Evolutionary conservation across 345 rosid species (phyloP), one percentile per base, ranked within the genome.

Genomic region (Populus simonii): DNA sequence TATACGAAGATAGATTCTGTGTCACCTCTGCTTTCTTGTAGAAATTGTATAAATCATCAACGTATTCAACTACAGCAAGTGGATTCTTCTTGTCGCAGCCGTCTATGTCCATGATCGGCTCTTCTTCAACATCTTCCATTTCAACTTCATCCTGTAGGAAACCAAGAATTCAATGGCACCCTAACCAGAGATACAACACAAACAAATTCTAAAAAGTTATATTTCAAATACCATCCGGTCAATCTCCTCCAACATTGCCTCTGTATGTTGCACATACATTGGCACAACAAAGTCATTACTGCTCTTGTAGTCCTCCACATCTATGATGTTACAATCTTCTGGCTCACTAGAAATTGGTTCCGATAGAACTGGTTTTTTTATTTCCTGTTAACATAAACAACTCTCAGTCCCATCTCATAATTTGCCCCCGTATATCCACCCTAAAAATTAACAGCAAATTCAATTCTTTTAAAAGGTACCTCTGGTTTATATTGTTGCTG

Each of bases 221-320:
- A 31, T 35, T 25, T 36, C n/a, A 25, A 11, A 25, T 91, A 93
- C 99, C 99, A 96, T 92, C 77, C 87, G 70, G 70, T 96, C 97
- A 76, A 92, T 92, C 80, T 94, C 97, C 22, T 90, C 97, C 83
- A 90, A 78, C 92, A 94, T 89, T 68, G 97, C 94, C 85, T 91
- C 95, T 11, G 97, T 91, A 82, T 91, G 97, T 57, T 90, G 98
- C 67, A 94, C 94, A 81, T 87, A 94, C 91, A 89, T 89, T 12
- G 99, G 98, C 77, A 81, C 94, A 36, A 88, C 84, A 68, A 81
- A 87, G 62, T 94, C 93, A 68, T 76, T 47, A 68, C 75, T 43
- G 61, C 66, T 78, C 72, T 84, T 75, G 51, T 76, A 36, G n/a
- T 85, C 87, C 7, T 93, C 93, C 41, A 43, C 91, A 85, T 92